Conservation (phyloP, 2,329 filamentous ascomycete genomes). For the Cercospora sp. region DNA sequence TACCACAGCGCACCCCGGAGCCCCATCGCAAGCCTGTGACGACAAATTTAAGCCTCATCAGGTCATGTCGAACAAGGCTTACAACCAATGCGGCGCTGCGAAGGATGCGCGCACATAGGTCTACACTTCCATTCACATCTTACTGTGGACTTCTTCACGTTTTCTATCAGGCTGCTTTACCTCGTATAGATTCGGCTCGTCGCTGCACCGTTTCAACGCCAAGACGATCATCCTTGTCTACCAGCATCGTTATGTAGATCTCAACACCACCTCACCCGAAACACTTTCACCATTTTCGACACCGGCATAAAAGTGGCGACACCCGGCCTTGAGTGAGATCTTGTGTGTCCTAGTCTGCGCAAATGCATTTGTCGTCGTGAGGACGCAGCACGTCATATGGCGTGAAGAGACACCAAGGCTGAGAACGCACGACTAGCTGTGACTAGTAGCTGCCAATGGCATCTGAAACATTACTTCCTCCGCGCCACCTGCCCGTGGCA, state of each 20-base stretch:
- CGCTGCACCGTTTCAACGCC: neutral
- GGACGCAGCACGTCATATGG: neutral
- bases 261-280: neutral
- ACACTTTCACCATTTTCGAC: neutral
- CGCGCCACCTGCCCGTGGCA: neutral
- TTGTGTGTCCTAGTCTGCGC: neutral
- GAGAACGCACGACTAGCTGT: neutral
- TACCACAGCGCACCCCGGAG: neutral
- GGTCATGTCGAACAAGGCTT: neutral
- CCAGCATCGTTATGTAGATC: neutral
- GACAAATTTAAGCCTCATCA: neutral
- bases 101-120: neutral
- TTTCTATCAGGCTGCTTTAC: neutral
- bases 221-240: neutral
- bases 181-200: neutral
- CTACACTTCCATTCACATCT: neutral
- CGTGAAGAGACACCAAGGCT: neutral
- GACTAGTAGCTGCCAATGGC: neutral
- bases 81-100: neutral
- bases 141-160: neutral
- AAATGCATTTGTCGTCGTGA: neutral
- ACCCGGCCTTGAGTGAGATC: neutral
- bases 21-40: neutral
- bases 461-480: neutral
- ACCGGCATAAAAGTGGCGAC: neutral